Conservation (phyloP, 2,329 filamentous ascomycete genomes). For the Sclerotinia minor region DNA sequence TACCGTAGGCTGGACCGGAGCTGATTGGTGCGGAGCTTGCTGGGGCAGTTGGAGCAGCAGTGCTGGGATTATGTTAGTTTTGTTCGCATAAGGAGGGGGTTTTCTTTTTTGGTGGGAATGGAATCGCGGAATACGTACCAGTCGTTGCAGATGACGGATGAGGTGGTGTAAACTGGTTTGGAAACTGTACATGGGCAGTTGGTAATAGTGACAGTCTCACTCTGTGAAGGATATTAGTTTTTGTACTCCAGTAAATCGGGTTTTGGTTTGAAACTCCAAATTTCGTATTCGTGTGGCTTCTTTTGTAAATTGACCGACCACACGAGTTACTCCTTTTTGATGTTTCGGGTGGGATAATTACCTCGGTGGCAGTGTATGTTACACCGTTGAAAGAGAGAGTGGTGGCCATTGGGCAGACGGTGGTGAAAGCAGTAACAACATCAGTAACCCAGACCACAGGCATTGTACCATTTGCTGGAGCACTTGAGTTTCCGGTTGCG, state of each 20-base stretch:
- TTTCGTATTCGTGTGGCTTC: background rate
- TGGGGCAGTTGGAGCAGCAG: conserved; percentile 33
- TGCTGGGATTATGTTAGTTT: conserved; percentile 22
- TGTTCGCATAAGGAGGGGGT: too few relatives aligned
- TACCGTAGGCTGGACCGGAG: conserved; percentile 29
- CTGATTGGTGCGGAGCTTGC: conserved; percentile 36
- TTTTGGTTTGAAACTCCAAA: background rate
- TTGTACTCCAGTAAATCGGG: background rate
- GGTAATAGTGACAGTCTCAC: conserved; percentile 39
- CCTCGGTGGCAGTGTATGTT: conserved; percentile 53
- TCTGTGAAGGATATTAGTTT: conserved; percentile 27
- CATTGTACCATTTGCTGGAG: conserved; percentile 39
- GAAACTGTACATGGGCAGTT: conserved; percentile 40
- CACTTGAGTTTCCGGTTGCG: conserved; percentile 40
- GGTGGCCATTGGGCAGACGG: conserved; percentile 55
- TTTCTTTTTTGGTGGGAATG: background rate
- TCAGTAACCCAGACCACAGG: conserved; percentile 47
- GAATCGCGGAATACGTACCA: conserved; percentile 46
- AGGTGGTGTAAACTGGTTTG: conserved; percentile 37
- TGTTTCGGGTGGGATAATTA: conserved; percentile 38
- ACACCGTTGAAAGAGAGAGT: conserved; percentile 47
- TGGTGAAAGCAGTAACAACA: conserved; percentile 51
- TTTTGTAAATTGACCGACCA: background rate
- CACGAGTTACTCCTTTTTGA: background rate
- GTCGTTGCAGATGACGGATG: conserved; percentile 49